Evolutionary conservation across 371 early-diverging fungal genomes (phyloP), one percentile per base, ranked within the genome.

Genomic region (Lichtheimia ramosa): DNA sequence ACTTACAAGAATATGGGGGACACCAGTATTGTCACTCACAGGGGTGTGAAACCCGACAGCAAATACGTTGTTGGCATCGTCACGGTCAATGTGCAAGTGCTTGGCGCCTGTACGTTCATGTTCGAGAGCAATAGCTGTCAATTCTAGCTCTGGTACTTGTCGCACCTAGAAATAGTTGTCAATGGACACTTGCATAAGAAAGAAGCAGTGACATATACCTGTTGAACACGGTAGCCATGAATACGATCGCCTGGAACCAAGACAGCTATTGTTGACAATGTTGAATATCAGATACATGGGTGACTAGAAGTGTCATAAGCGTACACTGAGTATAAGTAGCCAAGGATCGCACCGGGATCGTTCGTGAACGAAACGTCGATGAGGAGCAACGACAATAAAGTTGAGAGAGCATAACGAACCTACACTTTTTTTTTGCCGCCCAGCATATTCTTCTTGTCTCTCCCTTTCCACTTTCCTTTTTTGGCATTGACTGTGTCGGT

Each of bases 41-140:
- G 94, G 88, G 3, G 98, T 97, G 16, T 87, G 83, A 69, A 97
- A 97, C 5, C 92, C 96, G 43, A 97, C 89, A 57, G 82, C 86
- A 73, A 96, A 96, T 8, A 94, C 95, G 62, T 95, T 96, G 71
- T 96, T 96, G 14, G 83, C 57, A 65, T 96, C 96, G 56, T 93
- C 89, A 48, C 93, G 84, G 43, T 83, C 81, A 49, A 96, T 85
- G 63, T 96, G 96, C 53, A 96, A 78, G 73, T 92, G 92, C 51
- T 92, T 83, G 14, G 96, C 95, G 14, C 93, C 94, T 1, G 96
- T 95, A 21, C 77, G 76, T 34, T 82, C 77, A 70, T 96, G 96
- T 61, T 83, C 76, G 46, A 93, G 65, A 21, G 77, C 68, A 21
- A 87, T 77, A 0, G 89, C 89, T 24, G 85, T 85, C 50, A 91